phyloP scores from a whole-genome alignment of 2,329 filamentous ascomycete genomes.

The Apiospora aurea region DNA sequence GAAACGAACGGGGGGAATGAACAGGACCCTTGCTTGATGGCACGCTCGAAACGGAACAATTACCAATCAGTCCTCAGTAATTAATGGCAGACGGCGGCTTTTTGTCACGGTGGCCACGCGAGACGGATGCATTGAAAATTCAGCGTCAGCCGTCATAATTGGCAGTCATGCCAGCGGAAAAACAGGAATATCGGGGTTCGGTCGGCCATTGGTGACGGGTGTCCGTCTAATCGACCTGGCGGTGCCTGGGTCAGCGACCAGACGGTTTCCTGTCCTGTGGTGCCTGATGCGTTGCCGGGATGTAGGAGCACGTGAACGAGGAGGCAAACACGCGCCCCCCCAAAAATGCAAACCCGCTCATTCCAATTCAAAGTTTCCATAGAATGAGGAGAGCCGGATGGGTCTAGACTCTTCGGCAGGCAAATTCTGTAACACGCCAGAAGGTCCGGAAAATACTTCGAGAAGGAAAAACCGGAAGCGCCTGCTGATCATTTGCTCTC shows the following conservation, averaged over 20 bases:
- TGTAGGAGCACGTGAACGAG: neutral
- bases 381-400: neutral
- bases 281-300: neutral
- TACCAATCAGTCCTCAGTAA: neutral
- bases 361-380: slow-evolving; percentile 1
- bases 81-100: neutral
- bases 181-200: neutral
- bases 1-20: neutral
- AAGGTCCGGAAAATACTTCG: slow-evolving; percentile 2
- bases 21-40: neutral
- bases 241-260: neutral
- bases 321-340: neutral
- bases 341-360: neutral
- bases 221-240: neutral
- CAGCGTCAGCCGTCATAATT: neutral
- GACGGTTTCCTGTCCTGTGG: neutral
- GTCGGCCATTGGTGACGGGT: neutral
- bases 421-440: neutral
- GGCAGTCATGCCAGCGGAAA: neutral
- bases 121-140: neutral
- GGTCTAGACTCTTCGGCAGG: neutral
- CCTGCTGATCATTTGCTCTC: neutral
- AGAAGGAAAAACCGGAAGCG: neutral
- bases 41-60: neutral
- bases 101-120: neutral